A percentile compares a stretch with the other conserved stretches of the same genome.
Conservation (phyloP, 1,139 yeast genomes). For the Suhomyces taliae region DNA sequence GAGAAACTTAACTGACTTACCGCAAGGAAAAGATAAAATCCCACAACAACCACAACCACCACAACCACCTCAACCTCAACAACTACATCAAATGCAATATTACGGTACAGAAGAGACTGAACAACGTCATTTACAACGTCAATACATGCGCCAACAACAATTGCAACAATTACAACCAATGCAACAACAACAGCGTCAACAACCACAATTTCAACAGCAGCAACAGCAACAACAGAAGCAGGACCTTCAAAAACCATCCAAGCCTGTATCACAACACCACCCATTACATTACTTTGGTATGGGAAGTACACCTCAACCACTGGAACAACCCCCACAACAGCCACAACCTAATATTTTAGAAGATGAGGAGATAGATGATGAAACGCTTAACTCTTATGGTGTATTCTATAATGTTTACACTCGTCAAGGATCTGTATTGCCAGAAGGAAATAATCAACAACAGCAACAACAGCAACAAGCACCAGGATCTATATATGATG, state of each 20-base stretch:
- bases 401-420: slow-evolving; percentile 38
- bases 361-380: slow-evolving; percentile 37
- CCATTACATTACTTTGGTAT: slow-evolving; percentile 39
- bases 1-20: slow-evolving; percentile 46
- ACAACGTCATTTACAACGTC: slow-evolving; percentile 9
- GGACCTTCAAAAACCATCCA: slow-evolving; percentile 6
- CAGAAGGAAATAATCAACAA: slow-evolving; percentile 21
- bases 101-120: background rate
- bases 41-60: slow-evolving; percentile 32
- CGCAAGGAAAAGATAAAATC: slow-evolving; percentile 18
- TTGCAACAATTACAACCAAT: slow-evolving; percentile 1
- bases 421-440: slow-evolving; percentile 33
- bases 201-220: background rate
- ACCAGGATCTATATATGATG: slow-evolving; percentile 17
- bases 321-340: slow-evolving; percentile 7
- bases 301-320: slow-evolving; percentile 21
- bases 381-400: slow-evolving; percentile 34
- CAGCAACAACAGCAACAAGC: slow-evolving; percentile 9
- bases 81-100: slow-evolving; percentile 11
- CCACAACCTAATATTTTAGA: slow-evolving; percentile 11
- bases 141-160: slow-evolving; percentile 11
- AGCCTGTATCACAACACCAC: slow-evolving; percentile 51
- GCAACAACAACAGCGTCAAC: background rate
- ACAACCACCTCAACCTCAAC: slow-evolving; percentile 31
- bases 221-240: slow-evolving; percentile 1